Conservation (phyloP, 179 eudicot genomes). For the Silene vulgaris region DNA sequence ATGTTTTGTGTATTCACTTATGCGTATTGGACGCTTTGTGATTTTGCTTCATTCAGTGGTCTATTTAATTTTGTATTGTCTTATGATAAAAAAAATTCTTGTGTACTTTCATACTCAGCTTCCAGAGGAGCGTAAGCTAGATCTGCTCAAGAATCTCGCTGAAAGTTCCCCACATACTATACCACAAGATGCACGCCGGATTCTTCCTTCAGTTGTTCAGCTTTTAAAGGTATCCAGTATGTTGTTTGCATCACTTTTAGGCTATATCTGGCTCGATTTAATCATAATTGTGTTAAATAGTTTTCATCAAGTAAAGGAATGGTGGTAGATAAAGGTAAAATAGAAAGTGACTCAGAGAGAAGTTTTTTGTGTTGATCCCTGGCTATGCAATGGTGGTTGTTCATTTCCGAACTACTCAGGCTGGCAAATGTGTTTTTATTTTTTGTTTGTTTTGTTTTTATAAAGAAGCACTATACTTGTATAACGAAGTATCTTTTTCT, state of each 20-base stretch:
- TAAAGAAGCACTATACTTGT: background rate
- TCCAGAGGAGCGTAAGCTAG: conserved; percentile 83
- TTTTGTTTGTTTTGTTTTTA: background rate
- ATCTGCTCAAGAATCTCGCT: conserved; percentile 86
- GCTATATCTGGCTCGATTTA: background rate
- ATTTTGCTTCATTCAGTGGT: background rate
- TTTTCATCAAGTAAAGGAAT: background rate
- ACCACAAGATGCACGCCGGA: conserved; percentile 80
- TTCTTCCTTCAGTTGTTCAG: conserved; percentile 77
- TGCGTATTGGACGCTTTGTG: conserved; percentile 5
- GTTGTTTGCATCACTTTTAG: background rate
- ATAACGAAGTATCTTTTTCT: background rate
- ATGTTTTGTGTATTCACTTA: background rate
- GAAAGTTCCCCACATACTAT: conserved; percentile 76
- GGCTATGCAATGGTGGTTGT: background rate
- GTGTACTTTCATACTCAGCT: conserved; percentile 44
- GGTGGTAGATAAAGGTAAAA: background rate
- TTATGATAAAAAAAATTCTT: background rate
- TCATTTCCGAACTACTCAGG: conserved; percentile 1
- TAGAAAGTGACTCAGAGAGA: background rate
- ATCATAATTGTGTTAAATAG: background rate
- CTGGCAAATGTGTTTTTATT: background rate
- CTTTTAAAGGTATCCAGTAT: conserved; percentile 60
- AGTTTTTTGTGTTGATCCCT: background rate
- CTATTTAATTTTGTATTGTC: conserved; percentile 1